Evolutionary conservation across 768 basidiomycete genomes (phyloP).

Genomic region (Fomitopsis pulvina): DNA sequence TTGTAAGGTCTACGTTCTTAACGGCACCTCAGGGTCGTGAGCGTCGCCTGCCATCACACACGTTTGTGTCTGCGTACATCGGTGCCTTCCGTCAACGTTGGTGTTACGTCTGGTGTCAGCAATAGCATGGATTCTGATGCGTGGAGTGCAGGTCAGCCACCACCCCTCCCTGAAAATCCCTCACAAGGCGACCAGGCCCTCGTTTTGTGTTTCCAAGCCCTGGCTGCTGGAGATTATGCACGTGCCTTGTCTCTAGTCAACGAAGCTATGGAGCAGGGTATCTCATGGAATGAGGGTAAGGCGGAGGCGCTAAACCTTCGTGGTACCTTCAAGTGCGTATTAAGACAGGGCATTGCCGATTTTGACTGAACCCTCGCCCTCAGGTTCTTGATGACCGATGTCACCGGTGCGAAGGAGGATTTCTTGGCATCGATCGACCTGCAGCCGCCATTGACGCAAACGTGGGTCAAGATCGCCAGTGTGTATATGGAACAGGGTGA

Average conservation of each 20-base stretch:
- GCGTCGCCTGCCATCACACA: slow-evolving; percentile 78
- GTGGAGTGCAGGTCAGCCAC: slow-evolving; percentile 22
- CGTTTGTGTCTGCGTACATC: slow-evolving; percentile 94
- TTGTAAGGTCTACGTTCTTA: neutral
- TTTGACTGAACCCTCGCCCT: neutral
- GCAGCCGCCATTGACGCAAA: slow-evolving; percentile 69
- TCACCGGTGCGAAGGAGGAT: slow-evolving; percentile 76
- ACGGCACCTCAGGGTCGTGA: slow-evolving; percentile 49
- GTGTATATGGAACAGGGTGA: slow-evolving; percentile 96
- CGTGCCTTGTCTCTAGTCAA: slow-evolving; percentile 76
- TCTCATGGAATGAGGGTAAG: slow-evolving; percentile 66
- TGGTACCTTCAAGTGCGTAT: slow-evolving; percentile 87
- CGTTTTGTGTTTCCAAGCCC: slow-evolving; percentile 71
- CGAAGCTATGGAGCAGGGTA: slow-evolving; percentile 82
- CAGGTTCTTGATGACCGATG: slow-evolving; percentile 86
- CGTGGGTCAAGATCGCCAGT: slow-evolving; percentile 92
- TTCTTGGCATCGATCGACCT: slow-evolving; percentile 70
- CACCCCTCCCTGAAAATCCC: slow-evolving; percentile 65
- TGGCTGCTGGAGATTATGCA: slow-evolving; percentile 76
- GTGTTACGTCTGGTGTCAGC: slow-evolving; percentile 20
- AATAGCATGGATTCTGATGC: neutral
- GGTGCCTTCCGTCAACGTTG: slow-evolving; percentile 89
- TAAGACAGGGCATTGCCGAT: neutral
- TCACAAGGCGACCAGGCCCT: slow-evolving; percentile 82
- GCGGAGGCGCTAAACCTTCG: slow-evolving; percentile 90